Evolutionary conservation across 83 land plant species (phyloP).

Genomic region (Picea abies): DNA sequence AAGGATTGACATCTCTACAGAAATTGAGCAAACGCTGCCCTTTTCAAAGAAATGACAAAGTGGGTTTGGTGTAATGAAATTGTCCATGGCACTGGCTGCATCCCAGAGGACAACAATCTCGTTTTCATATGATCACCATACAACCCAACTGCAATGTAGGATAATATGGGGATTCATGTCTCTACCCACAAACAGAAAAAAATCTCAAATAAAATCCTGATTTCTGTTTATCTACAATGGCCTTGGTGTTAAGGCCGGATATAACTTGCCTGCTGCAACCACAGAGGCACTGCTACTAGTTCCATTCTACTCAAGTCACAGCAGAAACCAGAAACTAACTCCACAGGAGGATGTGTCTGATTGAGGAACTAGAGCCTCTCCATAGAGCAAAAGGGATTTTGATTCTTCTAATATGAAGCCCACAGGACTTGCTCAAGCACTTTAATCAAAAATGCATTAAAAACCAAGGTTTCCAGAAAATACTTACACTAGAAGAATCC

Average conservation of each 20-base stretch:
- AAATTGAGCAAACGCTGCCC: background rate
- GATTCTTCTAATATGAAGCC: background rate
- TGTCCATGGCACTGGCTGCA: background rate
- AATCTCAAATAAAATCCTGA: background rate
- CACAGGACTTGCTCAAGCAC: background rate
- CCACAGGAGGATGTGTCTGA: background rate
- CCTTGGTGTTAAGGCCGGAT: background rate
- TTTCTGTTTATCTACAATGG: background rate
- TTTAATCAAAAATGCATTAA: background rate
- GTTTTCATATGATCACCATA: too few relatives aligned
- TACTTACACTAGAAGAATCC: conserved; percentile 40
- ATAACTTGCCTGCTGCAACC: background rate
- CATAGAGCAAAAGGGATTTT: background rate
- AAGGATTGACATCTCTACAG: background rate
- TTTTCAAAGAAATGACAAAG: background rate
- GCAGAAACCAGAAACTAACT: too few relatives aligned
- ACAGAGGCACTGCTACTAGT: background rate
- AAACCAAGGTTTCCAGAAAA: background rate
- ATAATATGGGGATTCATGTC: conserved; percentile 10
- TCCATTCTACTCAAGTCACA: too few relatives aligned
- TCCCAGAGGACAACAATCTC: background rate
- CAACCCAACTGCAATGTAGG: too few relatives aligned
- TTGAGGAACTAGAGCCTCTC: background rate
- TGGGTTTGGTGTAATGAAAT: background rate
- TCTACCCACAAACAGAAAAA: background rate